Conservation (phyloP, 495 filamentous ascomycete genomes). For the Rhypophila decipiens region DNA sequence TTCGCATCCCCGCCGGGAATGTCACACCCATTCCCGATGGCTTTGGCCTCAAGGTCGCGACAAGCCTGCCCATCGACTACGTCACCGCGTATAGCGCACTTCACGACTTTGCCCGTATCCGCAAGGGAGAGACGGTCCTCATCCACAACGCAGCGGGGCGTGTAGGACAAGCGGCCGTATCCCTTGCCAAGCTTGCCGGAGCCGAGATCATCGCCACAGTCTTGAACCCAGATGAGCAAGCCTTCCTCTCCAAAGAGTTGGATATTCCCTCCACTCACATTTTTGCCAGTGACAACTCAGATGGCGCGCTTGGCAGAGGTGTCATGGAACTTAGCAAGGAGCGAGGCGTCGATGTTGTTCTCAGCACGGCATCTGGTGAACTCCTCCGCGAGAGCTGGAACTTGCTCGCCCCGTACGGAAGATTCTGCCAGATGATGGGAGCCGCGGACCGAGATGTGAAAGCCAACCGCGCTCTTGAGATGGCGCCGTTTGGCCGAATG, state of each 20-base stretch:
- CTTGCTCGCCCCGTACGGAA: slow-evolving; percentile 41
- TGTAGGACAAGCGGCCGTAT: slow-evolving; percentile 46
- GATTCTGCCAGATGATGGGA: slow-evolving; percentile 49
- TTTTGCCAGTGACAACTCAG: slow-evolving; percentile 33
- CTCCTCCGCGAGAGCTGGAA: slow-evolving; percentile 39
- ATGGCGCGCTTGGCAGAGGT: slow-evolving; percentile 28
- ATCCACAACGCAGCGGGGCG: slow-evolving; percentile 50
- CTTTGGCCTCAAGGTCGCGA: slow-evolving; percentile 15
- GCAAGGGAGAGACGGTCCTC: slow-evolving; percentile 44
- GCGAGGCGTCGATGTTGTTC: slow-evolving; percentile 45
- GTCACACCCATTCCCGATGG: slow-evolving; percentile 18
- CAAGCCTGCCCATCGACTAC: slow-evolving; percentile 28
- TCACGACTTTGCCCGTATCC: slow-evolving; percentile 27
- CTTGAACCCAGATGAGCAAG: slow-evolving; percentile 31
- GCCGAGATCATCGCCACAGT: slow-evolving; percentile 48
- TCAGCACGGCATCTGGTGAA: slow-evolving; percentile 50
- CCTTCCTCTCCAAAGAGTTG: slow-evolving; percentile 31
- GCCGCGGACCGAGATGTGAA: slow-evolving; percentile 32
- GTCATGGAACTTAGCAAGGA: slow-evolving; percentile 36
- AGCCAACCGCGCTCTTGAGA: slow-evolving; percentile 20
- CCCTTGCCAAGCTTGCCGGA: slow-evolving; percentile 36
- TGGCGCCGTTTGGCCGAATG: slow-evolving; percentile 26
- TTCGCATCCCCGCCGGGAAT: slow-evolving; percentile 14
- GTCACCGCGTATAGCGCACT: slow-evolving; percentile 48
- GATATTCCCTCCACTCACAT: slow-evolving; percentile 44